Evolutionary conservation across 345 rosid species (phyloP).

Genomic region (Eucalyptus cloeziana): DNA sequence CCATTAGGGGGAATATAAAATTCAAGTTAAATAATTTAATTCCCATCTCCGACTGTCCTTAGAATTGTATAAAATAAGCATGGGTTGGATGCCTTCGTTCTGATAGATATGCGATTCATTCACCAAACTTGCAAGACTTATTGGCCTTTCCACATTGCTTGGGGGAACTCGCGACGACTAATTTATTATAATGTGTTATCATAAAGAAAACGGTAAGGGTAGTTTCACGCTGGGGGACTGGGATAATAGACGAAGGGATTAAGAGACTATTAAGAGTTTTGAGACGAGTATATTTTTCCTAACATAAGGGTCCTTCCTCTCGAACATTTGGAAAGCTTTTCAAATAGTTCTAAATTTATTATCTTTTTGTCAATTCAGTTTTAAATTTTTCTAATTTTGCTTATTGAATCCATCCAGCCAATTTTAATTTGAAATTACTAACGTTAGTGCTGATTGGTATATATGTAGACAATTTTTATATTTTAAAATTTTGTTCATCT

Average conservation of each 20-base stretch:
- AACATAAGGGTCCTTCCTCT: background rate
- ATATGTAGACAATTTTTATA: too few species aligned
- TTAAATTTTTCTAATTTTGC: rapidly evolving
- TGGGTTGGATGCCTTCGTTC: background rate
- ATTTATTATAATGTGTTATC: too few species aligned
- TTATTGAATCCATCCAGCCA: rapidly evolving
- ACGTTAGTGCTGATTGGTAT: too few species aligned
- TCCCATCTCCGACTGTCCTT: background rate
- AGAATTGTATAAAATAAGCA: background rate
- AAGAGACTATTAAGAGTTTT: background rate
- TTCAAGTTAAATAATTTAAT: background rate
- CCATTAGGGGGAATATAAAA: background rate
- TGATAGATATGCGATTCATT: background rate
- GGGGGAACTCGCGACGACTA: background rate
- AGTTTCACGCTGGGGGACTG: background rate
- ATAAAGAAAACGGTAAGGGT: background rate
- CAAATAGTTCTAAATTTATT: too few species aligned
- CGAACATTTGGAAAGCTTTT: background rate
- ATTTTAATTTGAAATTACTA: too few species aligned
- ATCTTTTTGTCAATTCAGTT: too few species aligned
- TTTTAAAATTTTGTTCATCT: too few species aligned
- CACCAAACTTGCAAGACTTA: background rate
- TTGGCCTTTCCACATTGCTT: background rate
- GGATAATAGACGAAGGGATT: background rate
- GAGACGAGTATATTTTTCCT: background rate